Evolutionary conservation across 2,329 filamentous ascomycete species (phyloP), one percentile per base, ranked within the genome.

Genomic region (Metarhizium sp.): DNA sequence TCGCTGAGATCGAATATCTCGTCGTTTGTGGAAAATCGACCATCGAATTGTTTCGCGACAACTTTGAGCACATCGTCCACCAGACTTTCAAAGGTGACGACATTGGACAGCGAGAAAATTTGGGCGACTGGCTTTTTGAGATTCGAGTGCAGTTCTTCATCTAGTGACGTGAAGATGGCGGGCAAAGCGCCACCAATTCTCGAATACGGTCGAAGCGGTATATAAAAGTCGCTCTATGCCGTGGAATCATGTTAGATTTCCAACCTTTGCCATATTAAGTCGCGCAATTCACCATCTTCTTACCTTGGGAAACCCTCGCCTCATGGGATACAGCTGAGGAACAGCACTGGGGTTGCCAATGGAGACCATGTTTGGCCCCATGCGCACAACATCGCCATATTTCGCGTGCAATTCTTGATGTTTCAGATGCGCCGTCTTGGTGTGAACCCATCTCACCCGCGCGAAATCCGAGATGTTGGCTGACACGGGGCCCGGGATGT

Each of bases 371-470:
- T 60, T 59, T 2, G 61, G 61, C 8, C 55, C 61, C 1, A 53
- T 57, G 18, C 61, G 56, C 8, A 63, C 60, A 14, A 63, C 38
- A 6, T 49, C 13, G 1, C 61, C 61, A 14, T 63, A 58, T n/a
- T 45, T 49, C 13, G 50, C 18, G 34, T 59, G 57, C 1, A 58
- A 30, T 10, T 46, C 6, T 20, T 52, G 48, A 20, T 57, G 56
- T 36, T 46, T 45, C 4, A 52, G 25, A 49, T 57, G 56, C 3
- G 53, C 52, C 8, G 38, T 49, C 36, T 46, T 53, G 16, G 56
- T 53, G 18, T 46, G 50, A 32, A 57, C 56, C 52, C 54, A 55
- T 34, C 30, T 25, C 29, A 55, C 25, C 8, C 54, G 14, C 30
- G 25, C n/a, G 11, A 55, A 34, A 49, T 55, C 51, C 6, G 49